Percentiles rank a stretch among this genome's conserved stretches.
Conservation (phyloP, 768 basidiomycete species). For the Stropharia rugosoannulata region DNA sequence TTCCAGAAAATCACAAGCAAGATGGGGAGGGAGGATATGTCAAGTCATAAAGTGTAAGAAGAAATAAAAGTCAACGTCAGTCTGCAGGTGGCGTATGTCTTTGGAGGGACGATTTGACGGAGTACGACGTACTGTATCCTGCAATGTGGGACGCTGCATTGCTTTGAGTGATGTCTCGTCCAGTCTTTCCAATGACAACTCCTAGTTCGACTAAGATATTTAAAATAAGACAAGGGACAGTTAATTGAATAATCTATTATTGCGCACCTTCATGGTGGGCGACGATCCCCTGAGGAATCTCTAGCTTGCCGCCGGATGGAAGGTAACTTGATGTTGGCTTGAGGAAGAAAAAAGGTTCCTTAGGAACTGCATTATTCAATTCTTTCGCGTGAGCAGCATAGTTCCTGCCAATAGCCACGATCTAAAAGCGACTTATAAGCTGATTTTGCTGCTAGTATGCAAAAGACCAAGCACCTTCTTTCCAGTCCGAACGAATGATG, state of each 20-base stretch:
- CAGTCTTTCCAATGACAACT: constrained; percentile 88
- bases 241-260: neutral
- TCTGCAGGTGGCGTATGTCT: neutral
- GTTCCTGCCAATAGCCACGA: constrained; percentile 95
- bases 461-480: constrained; percentile 29
- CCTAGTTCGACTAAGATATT: constrained; percentile 81
- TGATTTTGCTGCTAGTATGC: neutral
- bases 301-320: constrained; percentile 70
- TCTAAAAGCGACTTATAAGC: constrained; percentile 40
- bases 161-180: constrained; percentile 75
- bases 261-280: constrained; percentile 88
- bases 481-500: constrained; percentile 35
- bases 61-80: neutral
- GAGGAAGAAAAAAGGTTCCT: constrained; percentile 97
- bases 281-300: constrained; percentile 81
- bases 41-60: neutral
- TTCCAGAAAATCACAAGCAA: neutral
- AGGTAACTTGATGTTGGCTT: constrained; percentile 95
- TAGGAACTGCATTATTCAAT: constrained; percentile 83
- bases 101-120: neutral
- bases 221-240: constrained; percentile 1
- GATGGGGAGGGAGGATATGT: neutral
- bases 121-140: constrained; percentile 73
- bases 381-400: constrained; percentile 92
- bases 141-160: constrained; percentile 80